phyloP scores from a whole-genome alignment of 768 basidiomycete species.

The Russula vinacea region DNA sequence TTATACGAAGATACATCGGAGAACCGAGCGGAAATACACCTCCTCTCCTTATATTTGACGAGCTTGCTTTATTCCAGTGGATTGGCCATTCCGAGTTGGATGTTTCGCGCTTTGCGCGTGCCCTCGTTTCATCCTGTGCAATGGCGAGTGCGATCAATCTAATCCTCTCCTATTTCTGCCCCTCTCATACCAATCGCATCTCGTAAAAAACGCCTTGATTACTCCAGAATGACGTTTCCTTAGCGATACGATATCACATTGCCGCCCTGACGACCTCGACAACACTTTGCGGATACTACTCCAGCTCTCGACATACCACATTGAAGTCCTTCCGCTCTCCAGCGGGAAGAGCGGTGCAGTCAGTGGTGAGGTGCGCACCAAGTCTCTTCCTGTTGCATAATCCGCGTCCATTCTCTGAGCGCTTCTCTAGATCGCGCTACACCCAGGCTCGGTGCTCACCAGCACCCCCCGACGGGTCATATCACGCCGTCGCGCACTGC shows the following conservation, averaged over 20 bases:
- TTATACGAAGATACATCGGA: conserved; percentile 19
- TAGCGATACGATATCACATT: conserved; percentile 65
- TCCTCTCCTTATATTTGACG: conserved; percentile 64
- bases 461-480: conserved; percentile 42
- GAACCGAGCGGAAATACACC: conserved; percentile 23
- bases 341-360: conserved; percentile 77
- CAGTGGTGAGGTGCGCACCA: conserved; percentile 63
- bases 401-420: not conserved
- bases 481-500: conserved; percentile 54
- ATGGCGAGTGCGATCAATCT: conserved; percentile 41
- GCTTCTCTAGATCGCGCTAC: conserved; percentile 55
- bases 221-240: conserved; percentile 47
- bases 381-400: not conserved
- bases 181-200: not conserved
- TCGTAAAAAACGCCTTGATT: too few species aligned
- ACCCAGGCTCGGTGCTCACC: conserved; percentile 47
- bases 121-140: conserved; percentile 52
- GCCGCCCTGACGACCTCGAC: conserved; percentile 54
- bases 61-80: conserved; percentile 67
- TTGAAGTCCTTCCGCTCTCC: conserved; percentile 67
- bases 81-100: conserved; percentile 55
- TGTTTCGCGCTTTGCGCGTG: conserved; percentile 56
- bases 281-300: conserved; percentile 56
- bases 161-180: not conserved
- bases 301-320: conserved; percentile 62